A percentile compares a stretch with the other conserved stretches of the same genome.
These are phyloP conservation scores for Fomitopsis serialis DNA, from an alignment of 768 basidiomycete genomes.

Conservation along the genomic window DNA sequence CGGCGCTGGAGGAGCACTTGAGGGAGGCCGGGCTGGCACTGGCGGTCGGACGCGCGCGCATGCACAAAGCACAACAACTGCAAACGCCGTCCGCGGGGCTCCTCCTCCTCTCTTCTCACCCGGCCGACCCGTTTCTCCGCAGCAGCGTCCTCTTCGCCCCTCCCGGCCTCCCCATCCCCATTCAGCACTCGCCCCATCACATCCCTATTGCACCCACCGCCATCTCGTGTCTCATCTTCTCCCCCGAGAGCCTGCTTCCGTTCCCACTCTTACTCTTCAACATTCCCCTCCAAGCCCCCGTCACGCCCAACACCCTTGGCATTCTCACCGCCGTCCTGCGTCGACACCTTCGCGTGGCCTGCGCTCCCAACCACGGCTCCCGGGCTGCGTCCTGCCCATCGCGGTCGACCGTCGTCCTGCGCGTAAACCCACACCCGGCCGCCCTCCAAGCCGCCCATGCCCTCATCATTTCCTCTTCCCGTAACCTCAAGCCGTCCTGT, in stretches of 20 bases:
- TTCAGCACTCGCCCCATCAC: background rate
- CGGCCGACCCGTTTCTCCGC: background rate
- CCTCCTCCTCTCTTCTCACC: constrained; percentile 13
- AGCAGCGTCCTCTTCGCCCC: background rate
- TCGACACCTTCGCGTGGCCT: background rate
- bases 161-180: background rate
- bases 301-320: constrained; percentile 12
- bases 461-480: background rate
- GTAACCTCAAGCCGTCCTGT: background rate
- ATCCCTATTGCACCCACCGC: background rate
- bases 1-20: constrained; percentile 8
- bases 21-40: constrained; percentile 9
- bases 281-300: background rate
- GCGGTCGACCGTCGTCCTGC: background rate
- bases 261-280: background rate
- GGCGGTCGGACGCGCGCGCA: constrained; percentile 8
- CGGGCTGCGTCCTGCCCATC: background rate
- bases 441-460: background rate
- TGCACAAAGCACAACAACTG: constrained; percentile 16
- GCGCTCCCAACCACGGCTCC: background rate
- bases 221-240: constrained; percentile 10
- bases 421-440: background rate
- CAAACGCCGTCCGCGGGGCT: constrained; percentile 21
- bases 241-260: background rate
- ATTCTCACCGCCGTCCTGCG: constrained; percentile 9